Evolutionary conservation across 306 rosid species (phyloP), one percentile per base, ranked within the genome.

Genomic region (Trichosanthes truncata): DNA sequence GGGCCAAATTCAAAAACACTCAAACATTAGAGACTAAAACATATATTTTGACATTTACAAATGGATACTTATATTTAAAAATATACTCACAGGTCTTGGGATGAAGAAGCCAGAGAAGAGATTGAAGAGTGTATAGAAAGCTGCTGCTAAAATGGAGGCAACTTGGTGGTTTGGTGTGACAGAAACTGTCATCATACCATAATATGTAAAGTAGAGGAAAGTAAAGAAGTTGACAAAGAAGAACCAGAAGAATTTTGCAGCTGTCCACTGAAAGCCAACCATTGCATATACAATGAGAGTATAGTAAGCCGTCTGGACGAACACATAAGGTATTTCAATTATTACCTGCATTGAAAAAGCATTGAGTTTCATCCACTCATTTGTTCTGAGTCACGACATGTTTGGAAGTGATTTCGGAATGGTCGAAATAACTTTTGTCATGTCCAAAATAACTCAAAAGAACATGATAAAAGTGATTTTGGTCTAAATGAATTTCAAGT

Each of bases 151-250:
- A 31, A 91, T 86, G 49, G 90, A 51, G 78, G 93, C 90, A 73
- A 91, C 78, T 60, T 91, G 93, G 80, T 82, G 65, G 79, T 86
- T 87, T 81, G 93, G 96, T 33, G 96, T 84, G 72, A 91, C 33
- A 0, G 96, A 87, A 40, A 91, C 93, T 38, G 88, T 77, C 52
- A 91, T 79, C 96, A 91, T 87, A 29, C 96, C 96, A 15, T 86
- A 79, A 83, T 87, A 89, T 52, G 85, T 91, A 46, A 82, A 91
- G 86, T 46, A 82, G 36, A 89, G 80, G 65, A 89, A 78, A 17
- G 77, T 77, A 78, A 89, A 84, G 84, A 91, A 87, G 85, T 84
- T 89, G 86, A 81, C 60, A 45, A 80, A 89, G 79, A 89, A 85
- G 65, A 82, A 84, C 93, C 93, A 91, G 80, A 89, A 87, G 77